Percentiles rank a stretch among this genome's conserved stretches.
Conservation (phyloP, 1,284 basidiomycete genomes). For the Melampsora larici-populina region DNA sequence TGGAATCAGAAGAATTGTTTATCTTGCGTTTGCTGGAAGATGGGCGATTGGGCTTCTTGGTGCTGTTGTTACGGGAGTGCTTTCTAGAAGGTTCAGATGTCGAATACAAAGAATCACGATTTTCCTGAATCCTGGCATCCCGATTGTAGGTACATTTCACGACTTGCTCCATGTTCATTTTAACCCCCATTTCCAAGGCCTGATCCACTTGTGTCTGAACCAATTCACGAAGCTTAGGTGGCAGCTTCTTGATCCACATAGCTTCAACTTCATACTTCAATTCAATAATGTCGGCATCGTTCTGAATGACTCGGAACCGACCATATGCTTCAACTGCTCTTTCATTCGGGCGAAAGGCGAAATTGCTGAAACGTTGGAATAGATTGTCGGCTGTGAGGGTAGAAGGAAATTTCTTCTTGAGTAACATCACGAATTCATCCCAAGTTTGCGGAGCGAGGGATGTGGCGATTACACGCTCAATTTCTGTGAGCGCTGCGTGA, state of each 20-base stretch:
- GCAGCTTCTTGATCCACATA: neutral
- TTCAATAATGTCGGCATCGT: neutral
- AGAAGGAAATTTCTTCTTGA: neutral
- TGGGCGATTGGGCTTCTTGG: too few relatives aligned
- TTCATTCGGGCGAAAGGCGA: neutral
- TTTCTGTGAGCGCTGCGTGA: neutral
- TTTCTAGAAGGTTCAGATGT: too few relatives aligned
- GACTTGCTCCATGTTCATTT: neutral
- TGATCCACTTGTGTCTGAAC: neutral
- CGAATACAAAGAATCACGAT: neutral
- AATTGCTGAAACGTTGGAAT: neutral
- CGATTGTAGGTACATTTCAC: neutral
- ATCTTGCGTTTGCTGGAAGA: too few relatives aligned
- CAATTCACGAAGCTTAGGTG: neutral
- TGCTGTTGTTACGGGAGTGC: too few relatives aligned
- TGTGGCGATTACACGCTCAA: neutral
- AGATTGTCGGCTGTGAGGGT: neutral
- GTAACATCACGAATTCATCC: neutral
- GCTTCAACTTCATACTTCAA: neutral
- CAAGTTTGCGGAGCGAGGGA: neutral
- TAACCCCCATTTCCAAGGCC: neutral
- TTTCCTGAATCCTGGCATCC: neutral
- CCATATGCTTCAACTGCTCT: neutral
- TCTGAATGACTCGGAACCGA: neutral
- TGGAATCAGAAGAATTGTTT: too few relatives aligned